Conservation (phyloP, 306 rosid genomes). For the Cicer cuneatum region DNA sequence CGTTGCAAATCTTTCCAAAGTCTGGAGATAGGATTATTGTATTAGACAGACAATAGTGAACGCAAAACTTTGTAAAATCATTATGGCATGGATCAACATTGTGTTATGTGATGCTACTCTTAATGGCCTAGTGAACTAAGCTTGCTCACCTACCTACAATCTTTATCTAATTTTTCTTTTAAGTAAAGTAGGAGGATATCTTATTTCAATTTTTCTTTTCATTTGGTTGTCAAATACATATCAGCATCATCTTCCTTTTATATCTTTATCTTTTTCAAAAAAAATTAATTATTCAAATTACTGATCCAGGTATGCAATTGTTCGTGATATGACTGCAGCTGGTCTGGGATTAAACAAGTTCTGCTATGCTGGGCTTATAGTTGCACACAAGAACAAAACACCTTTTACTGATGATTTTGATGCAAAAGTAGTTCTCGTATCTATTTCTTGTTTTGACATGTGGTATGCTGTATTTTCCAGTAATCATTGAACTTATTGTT, state of each 20-base stretch:
- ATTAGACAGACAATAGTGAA: neutral
- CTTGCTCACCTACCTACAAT: neutral
- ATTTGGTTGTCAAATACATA: slow-evolving; percentile 13
- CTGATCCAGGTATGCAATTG: slow-evolving; percentile 79
- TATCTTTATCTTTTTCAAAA: neutral
- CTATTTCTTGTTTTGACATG: slow-evolving; percentile 28
- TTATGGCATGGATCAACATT: neutral
- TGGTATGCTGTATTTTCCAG: slow-evolving; percentile 36
- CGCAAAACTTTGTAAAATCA: neutral
- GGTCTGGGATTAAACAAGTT: slow-evolving; percentile 93
- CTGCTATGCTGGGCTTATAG: slow-evolving; percentile 88
- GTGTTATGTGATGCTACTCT: slow-evolving; percentile 19
- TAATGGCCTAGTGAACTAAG: neutral
- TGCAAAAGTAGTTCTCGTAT: slow-evolving; percentile 63
- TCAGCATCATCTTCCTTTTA: slow-evolving; percentile 23
- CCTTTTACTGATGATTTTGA: slow-evolving; percentile 82
- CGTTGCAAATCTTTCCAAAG: neutral
- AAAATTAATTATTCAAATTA: slow-evolving; percentile 29
- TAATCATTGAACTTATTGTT: slow-evolving; percentile 43
- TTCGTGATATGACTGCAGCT: slow-evolving; percentile 96
- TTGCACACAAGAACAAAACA: slow-evolving; percentile 75
- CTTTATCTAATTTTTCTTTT: slow-evolving; percentile 1
- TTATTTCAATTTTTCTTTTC: slow-evolving; percentile 24
- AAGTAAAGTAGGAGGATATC: neutral
- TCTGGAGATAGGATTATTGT: neutral